These are phyloP conservation scores for Xylaria hypoxylon DNA, from an alignment of 2,329 filamentous ascomycete species.

Conservation along the genomic window DNA sequence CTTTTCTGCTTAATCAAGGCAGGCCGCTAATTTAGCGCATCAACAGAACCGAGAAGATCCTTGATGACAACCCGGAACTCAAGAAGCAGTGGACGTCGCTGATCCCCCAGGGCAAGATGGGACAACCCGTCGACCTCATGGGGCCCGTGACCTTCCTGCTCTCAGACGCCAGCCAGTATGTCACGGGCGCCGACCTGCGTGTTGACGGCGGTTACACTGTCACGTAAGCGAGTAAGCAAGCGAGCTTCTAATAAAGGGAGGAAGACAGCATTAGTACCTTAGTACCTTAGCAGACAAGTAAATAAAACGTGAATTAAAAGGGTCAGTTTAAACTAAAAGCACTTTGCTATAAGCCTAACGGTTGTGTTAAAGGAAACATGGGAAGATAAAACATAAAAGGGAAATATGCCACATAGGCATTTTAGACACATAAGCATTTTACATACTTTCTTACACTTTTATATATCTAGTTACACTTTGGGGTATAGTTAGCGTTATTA, in stretches of 20 bases:
- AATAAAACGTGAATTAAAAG: no score
- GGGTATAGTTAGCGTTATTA: no score
- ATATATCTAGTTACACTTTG: no score
- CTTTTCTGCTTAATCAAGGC: conserved; percentile 1
- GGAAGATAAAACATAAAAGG: no score
- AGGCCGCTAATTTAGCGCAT: conserved; percentile 25
- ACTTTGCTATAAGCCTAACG: no score
- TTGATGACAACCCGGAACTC: conserved; percentile 91
- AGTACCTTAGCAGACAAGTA: background rate
- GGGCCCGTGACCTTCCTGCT: conserved; percentile 89
- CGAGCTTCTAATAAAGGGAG: no score
- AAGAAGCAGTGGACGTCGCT: conserved; percentile 91
- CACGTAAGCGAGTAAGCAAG: conserved; percentile 60
- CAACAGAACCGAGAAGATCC: conserved; percentile 86
- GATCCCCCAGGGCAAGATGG: conserved; percentile 95
- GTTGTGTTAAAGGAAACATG: no score
- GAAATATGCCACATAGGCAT: no score
- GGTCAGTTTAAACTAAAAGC: no score
- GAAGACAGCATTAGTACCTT: no score
- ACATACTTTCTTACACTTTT: no score
- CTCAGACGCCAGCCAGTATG: conserved; percentile 81
- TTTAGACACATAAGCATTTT: no score
- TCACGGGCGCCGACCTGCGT: conserved; percentile 78
- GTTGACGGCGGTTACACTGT: conserved; percentile 93
- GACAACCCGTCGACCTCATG: conserved; percentile 90